Evolutionary conservation across 2,329 filamentous ascomycete species (phyloP), one percentile per base, ranked within the genome.

Genomic region (Sclerotinia borealis): DNA sequence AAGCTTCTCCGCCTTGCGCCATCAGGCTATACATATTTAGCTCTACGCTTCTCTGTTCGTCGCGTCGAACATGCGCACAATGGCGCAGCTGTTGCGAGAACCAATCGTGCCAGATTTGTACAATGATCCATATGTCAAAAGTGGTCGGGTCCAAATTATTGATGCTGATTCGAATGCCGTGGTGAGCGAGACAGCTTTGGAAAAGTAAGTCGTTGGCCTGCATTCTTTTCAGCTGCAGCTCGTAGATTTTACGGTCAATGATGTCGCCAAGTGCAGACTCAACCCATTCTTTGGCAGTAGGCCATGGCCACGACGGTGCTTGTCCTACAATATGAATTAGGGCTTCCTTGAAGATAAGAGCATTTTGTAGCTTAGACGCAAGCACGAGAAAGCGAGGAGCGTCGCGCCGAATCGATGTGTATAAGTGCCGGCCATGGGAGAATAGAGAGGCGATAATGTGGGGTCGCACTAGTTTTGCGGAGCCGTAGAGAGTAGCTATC

Each of bases 71-170:
- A 9, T 6, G 5, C 1, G 27, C 27, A 63, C 29, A 8, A n/a
- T 59, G 4, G 51, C 63, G 22, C 56, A 66, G 13, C 27, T 61
- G 15, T 59, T 45, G 31, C 9, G 54, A 51, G 50, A 72, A 68
- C 71, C 71, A 72, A 43, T 72, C 68, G 5, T 66, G 65, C 71
- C 71, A 73, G 6, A 65, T 29, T 31, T 67, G 64, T 5, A 66
- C 66, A 10, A 70, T 39, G 31, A 66, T 41, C 64, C 68, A 71
- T 2, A 64, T 50, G n/a, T 66, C 60, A n/a, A 61, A 65, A 4
- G 73, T 56, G 59, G 78, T 72, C 17, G 65, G 65, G 3, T 65
- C 25, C 3, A 59, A 9, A 1, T 37, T 39, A 13, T 22, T 36
- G 4, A 69, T 47, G 6, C 36, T 56, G 1, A 68, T 19, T 17